Base-by-base conservation (phyloP, 2,329 filamentous ascomycete genomes). In the Fusarium nisikadoi region DNA sequence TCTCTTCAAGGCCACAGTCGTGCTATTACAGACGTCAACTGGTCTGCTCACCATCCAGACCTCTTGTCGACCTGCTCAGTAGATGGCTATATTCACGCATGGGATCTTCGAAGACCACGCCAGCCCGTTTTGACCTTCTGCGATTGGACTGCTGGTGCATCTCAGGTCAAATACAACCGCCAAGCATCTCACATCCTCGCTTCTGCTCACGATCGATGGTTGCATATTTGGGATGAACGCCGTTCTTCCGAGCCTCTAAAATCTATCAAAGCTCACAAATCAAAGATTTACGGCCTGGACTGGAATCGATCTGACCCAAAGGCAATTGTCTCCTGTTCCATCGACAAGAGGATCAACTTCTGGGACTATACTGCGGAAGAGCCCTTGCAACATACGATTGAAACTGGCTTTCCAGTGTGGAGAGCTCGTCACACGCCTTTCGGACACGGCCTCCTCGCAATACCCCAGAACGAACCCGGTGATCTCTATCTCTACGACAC, bases 11-110 rank as follows among this genome's bases (percentile, higher is more conserved):
- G 92, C 5, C 95, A 85, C 80, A 93, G 90, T 49, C 89, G 95
- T 73, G 94, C 95, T 70, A 98, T 98, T 75, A 98, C 95, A 12
- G 95, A 98, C 79, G 94, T 98, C 81, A 98, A 98, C 80, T 98
- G 97, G 81, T 97, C 94, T 0, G 94, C 95, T 9, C 94, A 97
- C 75, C 93, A 98, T 78, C 94, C 94, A 0, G 95, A 98, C 78
- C 86, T 95, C 46, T 88, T 98, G 20, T 93, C 94, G 14, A 97
- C 95, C 1, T 98, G 94, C 80, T 93, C 94, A 7, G 93, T 98
- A 35, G 95, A 98, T 81, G 96, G 94, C 55, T 97, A 94, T 77
- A 93, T 98, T 13, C 94, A 97, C 80, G 94, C 91, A 77, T 98
- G 95, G 94, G 95, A 98, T 82, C 84, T 98, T 49, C 89, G 95